A percentile compares a stretch with the other conserved stretches of the same genome.
Evolutionary conservation across 768 basidiomycete genomes (phyloP).

Genomic region (Strobilomyces dryophilus): DNA sequence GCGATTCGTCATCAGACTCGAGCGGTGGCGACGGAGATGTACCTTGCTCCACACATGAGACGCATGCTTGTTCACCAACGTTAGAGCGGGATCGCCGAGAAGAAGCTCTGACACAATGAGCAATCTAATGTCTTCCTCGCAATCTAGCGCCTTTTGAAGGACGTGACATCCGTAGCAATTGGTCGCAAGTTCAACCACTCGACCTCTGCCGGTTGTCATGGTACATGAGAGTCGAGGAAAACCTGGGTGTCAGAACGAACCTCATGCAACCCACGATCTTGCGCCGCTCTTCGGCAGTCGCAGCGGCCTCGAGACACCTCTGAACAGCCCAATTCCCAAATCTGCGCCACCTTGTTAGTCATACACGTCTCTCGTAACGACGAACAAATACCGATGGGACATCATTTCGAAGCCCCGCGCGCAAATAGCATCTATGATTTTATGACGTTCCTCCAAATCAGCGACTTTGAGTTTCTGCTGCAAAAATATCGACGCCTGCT

Average conservation of each 20-base stretch:
- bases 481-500: slow-evolving; percentile 86
- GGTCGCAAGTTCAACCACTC: slow-evolving; percentile 81
- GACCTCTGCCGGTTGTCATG: slow-evolving; percentile 46
- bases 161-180: slow-evolving; percentile 91
- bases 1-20: slow-evolving; percentile 4
- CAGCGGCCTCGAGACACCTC: slow-evolving; percentile 77
- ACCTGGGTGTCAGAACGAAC: slow-evolving; percentile 37
- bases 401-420: slow-evolving; percentile 87
- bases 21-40: background rate
- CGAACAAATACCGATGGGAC: slow-evolving; percentile 62
- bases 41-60: slow-evolving; percentile 94
- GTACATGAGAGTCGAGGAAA: slow-evolving; percentile 6
- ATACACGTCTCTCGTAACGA: background rate
- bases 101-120: slow-evolving; percentile 83
- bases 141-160: slow-evolving; percentile 85
- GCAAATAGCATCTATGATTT: slow-evolving; percentile 86
- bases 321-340: slow-evolving; percentile 94
- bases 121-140: slow-evolving; percentile 81
- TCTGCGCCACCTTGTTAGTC: slow-evolving; percentile 34
- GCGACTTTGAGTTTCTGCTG: slow-evolving; percentile 90
- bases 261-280: slow-evolving; percentile 88
- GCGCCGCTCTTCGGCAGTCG: slow-evolving; percentile 66
- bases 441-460: slow-evolving; percentile 67
- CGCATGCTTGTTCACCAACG: slow-evolving; percentile 85
- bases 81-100: slow-evolving; percentile 79